These are phyloP conservation scores for Arthrobotrys iridis DNA, from an alignment of 2,329 filamentous ascomycete species.

Conservation along the genomic window DNA sequence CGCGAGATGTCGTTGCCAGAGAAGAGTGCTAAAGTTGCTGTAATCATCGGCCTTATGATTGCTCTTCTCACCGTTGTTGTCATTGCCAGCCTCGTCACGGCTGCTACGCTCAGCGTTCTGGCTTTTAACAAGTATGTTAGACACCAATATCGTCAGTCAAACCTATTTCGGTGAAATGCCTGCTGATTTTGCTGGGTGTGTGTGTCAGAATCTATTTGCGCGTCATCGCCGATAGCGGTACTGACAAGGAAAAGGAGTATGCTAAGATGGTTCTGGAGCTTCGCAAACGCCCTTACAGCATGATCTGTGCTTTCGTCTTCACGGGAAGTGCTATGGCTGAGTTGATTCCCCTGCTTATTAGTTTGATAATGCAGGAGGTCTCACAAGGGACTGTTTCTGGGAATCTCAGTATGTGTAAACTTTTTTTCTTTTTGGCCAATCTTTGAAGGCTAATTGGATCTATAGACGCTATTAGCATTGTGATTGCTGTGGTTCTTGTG, in stretches of 20 bases:
- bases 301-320: slow-evolving; percentile 50
- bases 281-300: slow-evolving; percentile 27
- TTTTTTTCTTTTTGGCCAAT: not conserved
- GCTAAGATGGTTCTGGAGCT: slow-evolving; percentile 27
- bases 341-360: slow-evolving; percentile 44
- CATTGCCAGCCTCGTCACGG: slow-evolving; percentile 43
- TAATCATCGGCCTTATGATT: slow-evolving; percentile 16
- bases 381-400: slow-evolving; percentile 37
- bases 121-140: slow-evolving; percentile 52
- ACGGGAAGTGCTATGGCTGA: slow-evolving; percentile 50
- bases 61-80: slow-evolving; percentile 18
- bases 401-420: slow-evolving; percentile 33
- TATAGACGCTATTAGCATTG: slow-evolving; percentile 44
- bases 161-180: not conserved
- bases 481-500: slow-evolving; percentile 37
- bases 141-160: not conserved
- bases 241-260: slow-evolving; percentile 27
- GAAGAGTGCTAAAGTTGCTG: slow-evolving; percentile 8
- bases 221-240: slow-evolving; percentile 40
- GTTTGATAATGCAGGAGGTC: slow-evolving; percentile 40
- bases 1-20: slow-evolving; percentile 11
- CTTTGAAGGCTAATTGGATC: not conserved
- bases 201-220: slow-evolving; percentile 35
- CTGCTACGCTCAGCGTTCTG: slow-evolving; percentile 39
- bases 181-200: not conserved